Base-by-base conservation (phyloP, 176 grass and related monocot species). In the Hyparrhenia diplandra region DNA sequence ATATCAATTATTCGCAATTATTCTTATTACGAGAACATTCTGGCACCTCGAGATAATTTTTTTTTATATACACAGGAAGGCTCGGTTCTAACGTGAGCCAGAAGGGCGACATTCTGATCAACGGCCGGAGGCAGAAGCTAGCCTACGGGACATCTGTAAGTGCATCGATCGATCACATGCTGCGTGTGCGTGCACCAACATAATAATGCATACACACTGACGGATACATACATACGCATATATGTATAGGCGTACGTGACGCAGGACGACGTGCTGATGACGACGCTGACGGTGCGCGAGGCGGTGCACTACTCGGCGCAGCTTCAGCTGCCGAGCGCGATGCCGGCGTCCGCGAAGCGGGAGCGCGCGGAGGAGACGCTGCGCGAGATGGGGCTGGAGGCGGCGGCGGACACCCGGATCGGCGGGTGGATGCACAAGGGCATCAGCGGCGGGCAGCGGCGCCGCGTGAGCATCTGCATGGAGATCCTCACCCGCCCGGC, bases 201-300 rank as follows among this genome's bases (percentile, higher is more conserved):
- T 32, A 32, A 8, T 39, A 40, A 9, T 41, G 10, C 39, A 4
- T 36, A 36, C 5, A 36, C 5, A 32, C 31, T 39, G 37, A 39
- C 37, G 37, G 37, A 39, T 9, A 39, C 7, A n/a, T n/a, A 4
- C 5, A 36, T 36, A 9, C 37, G 37, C 37, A 8, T 39, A 39
- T 17, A 17, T 0, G 1, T 47, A 17, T 62, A 92, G 92, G 96
- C 96, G 17, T 95, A 98, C 83, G 96, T 98, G 60, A 98, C 90
- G 7, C 92, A 98, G 90, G 96, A 98, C 29, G 96, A 98, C 36
- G 88, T 98, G 30, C 82, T 98, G 66, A 89, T 95, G 92, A 95
- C 84, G 31, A 98, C 96, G 36, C 82, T 98, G 49, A 95, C 95
- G 47, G 95, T 95, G 57, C 61, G 92, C 2, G 92, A 98, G 79